Conservation (phyloP, 331 rosid genomes). For the Arachis monticola region DNA sequence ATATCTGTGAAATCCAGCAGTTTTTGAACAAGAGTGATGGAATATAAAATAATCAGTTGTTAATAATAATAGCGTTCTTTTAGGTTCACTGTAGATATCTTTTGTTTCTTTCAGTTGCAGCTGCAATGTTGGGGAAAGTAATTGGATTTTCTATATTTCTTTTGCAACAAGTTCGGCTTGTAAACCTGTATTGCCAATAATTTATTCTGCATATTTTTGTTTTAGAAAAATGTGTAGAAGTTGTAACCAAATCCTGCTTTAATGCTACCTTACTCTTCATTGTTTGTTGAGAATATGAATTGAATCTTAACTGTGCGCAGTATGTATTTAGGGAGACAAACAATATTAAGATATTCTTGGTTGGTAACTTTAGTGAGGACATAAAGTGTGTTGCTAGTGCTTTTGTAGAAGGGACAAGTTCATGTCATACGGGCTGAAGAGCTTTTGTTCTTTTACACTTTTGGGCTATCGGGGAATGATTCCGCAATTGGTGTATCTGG, state of each 20-base stretch:
- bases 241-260: background rate
- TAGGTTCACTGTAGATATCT: conserved; percentile 1
- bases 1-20: conserved; percentile 1
- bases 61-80: conserved; percentile 10
- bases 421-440: too few relatives aligned
- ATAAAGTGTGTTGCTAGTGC: too few relatives aligned
- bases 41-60: background rate
- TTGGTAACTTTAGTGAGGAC: too few relatives aligned
- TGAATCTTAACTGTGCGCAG: conserved; percentile 13
- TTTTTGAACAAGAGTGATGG: conserved; percentile 9
- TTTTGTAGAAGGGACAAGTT: too few relatives aligned
- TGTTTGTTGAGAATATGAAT: conserved; percentile 18
- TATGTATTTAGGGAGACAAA: background rate
- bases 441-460: too few relatives aligned
- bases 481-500: too few relatives aligned
- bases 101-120: conserved; percentile 12
- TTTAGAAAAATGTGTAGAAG: conserved; percentile 14
- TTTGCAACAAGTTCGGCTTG: conserved; percentile 10
- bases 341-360: too few relatives aligned
- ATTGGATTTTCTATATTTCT: background rate
- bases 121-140: conserved; percentile 11
- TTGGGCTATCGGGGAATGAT: too few relatives aligned
- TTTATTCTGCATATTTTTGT: background rate
- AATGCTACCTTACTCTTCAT: background rate
- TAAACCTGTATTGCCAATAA: background rate